These are phyloP conservation scores for Pseudocercospora crystallina DNA, from an alignment of 2,329 filamentous ascomycete species.

Conservation along the genomic window DNA sequence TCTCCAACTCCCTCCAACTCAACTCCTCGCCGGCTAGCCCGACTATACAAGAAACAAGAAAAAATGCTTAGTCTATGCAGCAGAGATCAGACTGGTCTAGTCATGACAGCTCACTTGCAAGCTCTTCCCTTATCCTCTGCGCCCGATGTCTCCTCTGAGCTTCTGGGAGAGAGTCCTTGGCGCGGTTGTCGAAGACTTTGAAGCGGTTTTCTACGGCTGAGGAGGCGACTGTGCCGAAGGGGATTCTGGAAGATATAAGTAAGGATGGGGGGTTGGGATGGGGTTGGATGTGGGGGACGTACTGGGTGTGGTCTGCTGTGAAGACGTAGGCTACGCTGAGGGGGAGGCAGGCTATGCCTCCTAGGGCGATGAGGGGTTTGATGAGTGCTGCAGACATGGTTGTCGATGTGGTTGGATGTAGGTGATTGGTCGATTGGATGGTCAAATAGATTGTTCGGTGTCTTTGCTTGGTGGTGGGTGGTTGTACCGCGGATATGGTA, in stretches of 20 bases:
- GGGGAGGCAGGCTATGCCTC: conserved; percentile 10
- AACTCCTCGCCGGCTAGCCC: too few species aligned
- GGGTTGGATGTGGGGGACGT: not conserved
- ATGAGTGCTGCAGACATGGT: conserved; percentile 11
- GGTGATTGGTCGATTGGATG: not conserved
- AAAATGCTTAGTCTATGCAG: too few species aligned
- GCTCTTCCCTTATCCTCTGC: conserved; percentile 10
- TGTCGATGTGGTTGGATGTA: not conserved
- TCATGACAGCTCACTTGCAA: conserved; percentile 1
- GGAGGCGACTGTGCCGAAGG: conserved; percentile 7
- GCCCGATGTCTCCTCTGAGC: conserved; percentile 10
- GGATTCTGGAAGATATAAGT: conserved; percentile 1
- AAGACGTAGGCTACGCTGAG: conserved; percentile 14
- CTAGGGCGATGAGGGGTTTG: conserved; percentile 8
- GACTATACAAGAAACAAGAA: too few species aligned
- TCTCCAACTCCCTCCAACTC: too few species aligned
- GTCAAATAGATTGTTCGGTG: not conserved
- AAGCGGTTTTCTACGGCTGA: conserved; percentile 9
- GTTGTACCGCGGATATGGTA: conserved; percentile 1
- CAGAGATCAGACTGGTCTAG: too few species aligned
- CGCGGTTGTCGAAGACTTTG: conserved; percentile 14
- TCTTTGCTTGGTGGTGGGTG: not conserved
- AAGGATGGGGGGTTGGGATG: not conserved
- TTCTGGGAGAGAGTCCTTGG: conserved; percentile 9
- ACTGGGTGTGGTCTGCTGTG: conserved; percentile 14